Evolutionary conservation across 768 basidiomycete species (phyloP).

Genomic region (Pholiota molesta): DNA sequence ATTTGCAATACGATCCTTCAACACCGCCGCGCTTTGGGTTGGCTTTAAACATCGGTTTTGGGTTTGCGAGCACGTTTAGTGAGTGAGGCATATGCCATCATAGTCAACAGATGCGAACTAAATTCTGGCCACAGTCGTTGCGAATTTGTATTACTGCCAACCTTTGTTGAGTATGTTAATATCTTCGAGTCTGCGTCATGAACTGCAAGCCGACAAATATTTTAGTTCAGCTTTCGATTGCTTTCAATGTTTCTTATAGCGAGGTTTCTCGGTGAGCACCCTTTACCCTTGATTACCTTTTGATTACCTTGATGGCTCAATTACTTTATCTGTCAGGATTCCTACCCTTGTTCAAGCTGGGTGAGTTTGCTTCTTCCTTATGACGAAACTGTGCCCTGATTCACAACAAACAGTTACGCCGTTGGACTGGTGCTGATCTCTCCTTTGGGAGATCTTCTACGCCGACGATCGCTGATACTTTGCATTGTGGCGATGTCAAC

Average conservation of each 20-base stretch:
- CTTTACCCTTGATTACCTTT: not conserved
- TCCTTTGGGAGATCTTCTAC: slow-evolving; percentile 83
- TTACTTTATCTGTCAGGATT: slow-evolving; percentile 39
- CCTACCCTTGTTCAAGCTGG: slow-evolving; percentile 72
- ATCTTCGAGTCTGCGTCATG: not conserved
- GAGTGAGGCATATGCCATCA: slow-evolving; percentile 20
- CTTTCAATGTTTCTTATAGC: slow-evolving; percentile 39
- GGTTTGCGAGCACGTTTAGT: slow-evolving; percentile 64
- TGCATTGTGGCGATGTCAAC: slow-evolving; percentile 55
- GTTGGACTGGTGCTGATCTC: slow-evolving; percentile 73
- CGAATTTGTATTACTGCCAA: slow-evolving; percentile 86
- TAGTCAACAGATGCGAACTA: not conserved
- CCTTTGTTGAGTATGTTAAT: slow-evolving; percentile 66
- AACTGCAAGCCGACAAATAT: not conserved
- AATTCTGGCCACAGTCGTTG: slow-evolving; percentile 45
- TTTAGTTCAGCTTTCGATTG: slow-evolving; percentile 43
- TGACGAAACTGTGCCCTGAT: not conserved
- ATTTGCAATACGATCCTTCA: slow-evolving; percentile 52
- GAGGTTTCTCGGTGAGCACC: slow-evolving; percentile 40
- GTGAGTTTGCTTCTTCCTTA: slow-evolving; percentile 32
- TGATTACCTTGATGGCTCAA: not conserved
- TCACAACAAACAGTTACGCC: slow-evolving; percentile 54
- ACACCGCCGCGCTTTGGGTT: slow-evolving; percentile 56
- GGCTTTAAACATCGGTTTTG: slow-evolving; percentile 60
- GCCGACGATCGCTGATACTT: slow-evolving; percentile 72